Evolutionary conservation across 2,329 filamentous ascomycete genomes (phyloP), one percentile per base, ranked within the genome.

Genomic region (Monilinia fructicola): DNA sequence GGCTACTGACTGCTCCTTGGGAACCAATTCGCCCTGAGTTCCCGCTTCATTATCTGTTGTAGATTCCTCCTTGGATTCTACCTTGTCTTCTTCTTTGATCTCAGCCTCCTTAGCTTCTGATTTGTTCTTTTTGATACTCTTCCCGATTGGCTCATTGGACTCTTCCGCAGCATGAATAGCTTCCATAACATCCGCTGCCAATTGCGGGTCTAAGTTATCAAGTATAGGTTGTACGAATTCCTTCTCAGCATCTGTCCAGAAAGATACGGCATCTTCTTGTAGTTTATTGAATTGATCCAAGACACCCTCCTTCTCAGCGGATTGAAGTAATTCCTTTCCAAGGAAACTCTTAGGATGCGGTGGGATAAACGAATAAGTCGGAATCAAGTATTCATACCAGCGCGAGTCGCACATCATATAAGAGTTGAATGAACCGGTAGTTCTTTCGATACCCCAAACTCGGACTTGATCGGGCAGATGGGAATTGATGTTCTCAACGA

Each of bases 361-460:
- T 26, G 95, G 95, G 42, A 99, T 81, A 72, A 99, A 91, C 66
- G 91, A 92, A 78, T 98, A 93, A 53, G 91, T 95, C 2, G 95
- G 95, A 78, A 99, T 91, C 63, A 99, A 82, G 76, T 99, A 99
- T 80, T 99, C 95, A 79, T 99, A 99, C 84, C 93, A 96, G 72
- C 95, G 85, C 35, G 93, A 97, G 78, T 99, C 95, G 79, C 94
- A 97, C 66, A 91, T 86, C 76, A 96, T 90, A 79, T 99, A 99
- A 79, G 91, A 94, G 78, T 91, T 97, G 82, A 98, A 99, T 72
- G 88, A 87, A 71, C 93, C 94, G 76, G 90, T 94, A 0, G 94
- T 96, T 62, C 92, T 84, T 78, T 96, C 88, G 69, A 97, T 92
- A 4, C 92, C 95, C 95, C 95, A 99, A 3, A 99, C 85, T 62